Base-by-base conservation (phyloP, 2,329 filamentous ascomycete species). In the Aureobasidium vineae region DNA sequence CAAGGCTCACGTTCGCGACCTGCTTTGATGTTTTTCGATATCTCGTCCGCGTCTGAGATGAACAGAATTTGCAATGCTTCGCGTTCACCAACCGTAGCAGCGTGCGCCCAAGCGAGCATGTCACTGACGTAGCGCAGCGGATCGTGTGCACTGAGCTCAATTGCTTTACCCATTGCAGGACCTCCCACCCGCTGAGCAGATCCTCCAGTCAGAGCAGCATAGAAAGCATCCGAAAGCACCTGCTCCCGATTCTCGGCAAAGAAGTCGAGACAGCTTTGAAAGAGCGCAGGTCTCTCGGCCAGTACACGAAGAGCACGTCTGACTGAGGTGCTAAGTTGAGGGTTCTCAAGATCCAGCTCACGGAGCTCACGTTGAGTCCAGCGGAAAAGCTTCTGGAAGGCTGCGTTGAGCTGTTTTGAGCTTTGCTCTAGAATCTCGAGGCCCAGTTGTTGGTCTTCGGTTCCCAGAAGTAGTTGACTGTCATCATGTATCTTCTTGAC, bases 91-190 rank as follows among this genome's bases (percentile, higher is more conserved):
- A 99, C 95, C 0, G 94, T 89, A 2, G 93, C 90, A 0, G 95
- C 97, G 76, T 99, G 95, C 6, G 90, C 88, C 95, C 95, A 99
- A 5, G 95, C 95, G 16, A 99, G 84, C 93, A 99, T 99, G 75
- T 99, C 95, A 63, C 95, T 92, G 2, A 96, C 88, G 76, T 98
- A 98, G 23, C 95, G 87, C 31, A 98, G 79, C 1, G 92, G 89
- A 73, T 99, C 95, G 75, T 98, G 94, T 0, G 95, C 94, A 13
- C 89, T 90, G 72, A 98, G 86, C 75, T 99, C 94, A 70, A 99
- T 99, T 0, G 95, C 94, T 74, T 98, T 97, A 41, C 89, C 82
- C 40, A 53, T n/a, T 5, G 33, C 64, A 26, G 64, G 54, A 16
- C 64, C 64, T 23, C 61, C 63, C 2, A 84, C 84, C 69, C 74